A percentile compares a stretch with the other conserved stretches of the same genome.
Evolutionary conservation across 805 yeast genomes (phyloP).

Genomic region (Yamadazyma nakazawae): DNA sequence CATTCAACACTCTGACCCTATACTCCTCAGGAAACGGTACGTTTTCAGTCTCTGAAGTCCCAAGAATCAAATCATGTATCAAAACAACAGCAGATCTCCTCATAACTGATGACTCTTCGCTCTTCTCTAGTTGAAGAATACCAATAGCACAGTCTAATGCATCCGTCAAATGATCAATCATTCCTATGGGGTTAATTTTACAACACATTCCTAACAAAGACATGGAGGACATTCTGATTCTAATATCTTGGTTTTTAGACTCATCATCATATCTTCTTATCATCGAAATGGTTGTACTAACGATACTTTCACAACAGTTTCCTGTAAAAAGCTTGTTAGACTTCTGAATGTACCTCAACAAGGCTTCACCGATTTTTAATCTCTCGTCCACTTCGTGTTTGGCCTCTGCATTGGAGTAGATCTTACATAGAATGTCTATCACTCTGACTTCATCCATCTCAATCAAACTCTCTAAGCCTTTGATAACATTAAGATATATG

Average conservation of each 20-base stretch:
- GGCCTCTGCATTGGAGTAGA: slow-evolving; percentile 31
- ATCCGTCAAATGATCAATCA: slow-evolving; percentile 47
- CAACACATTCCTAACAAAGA: slow-evolving; percentile 76
- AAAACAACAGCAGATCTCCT: slow-evolving; percentile 74
- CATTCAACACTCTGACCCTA: slow-evolving; percentile 38
- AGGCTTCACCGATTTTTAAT: slow-evolving; percentile 80
- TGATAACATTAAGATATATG: slow-evolving; percentile 79
- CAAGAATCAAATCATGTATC: slow-evolving; percentile 55
- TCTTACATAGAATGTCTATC: slow-evolving; percentile 31
- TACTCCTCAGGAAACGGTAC: slow-evolving; percentile 50
- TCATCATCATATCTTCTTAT: slow-evolving; percentile 26
- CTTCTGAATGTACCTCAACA: slow-evolving; percentile 54
- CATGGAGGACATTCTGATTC: slow-evolving; percentile 81
- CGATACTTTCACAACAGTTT: slow-evolving; percentile 38
- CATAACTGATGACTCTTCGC: slow-evolving; percentile 49
- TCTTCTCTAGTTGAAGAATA: slow-evolving; percentile 56
- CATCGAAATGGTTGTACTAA: slow-evolving; percentile 39
- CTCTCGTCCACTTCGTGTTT: slow-evolving; percentile 54
- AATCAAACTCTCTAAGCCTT: slow-evolving; percentile 66
- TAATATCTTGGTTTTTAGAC: slow-evolving; percentile 45
- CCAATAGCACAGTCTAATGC: slow-evolving; percentile 78
- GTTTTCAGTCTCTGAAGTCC: slow-evolving; percentile 44
- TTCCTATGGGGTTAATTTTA: slow-evolving; percentile 53
- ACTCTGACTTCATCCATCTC: slow-evolving; percentile 39
- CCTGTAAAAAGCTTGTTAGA: slow-evolving; percentile 50